Evolutionary conservation across 1,284 basidiomycete species (phyloP), one percentile per base, ranked within the genome.

Genomic region (Flammula alnicola): DNA sequence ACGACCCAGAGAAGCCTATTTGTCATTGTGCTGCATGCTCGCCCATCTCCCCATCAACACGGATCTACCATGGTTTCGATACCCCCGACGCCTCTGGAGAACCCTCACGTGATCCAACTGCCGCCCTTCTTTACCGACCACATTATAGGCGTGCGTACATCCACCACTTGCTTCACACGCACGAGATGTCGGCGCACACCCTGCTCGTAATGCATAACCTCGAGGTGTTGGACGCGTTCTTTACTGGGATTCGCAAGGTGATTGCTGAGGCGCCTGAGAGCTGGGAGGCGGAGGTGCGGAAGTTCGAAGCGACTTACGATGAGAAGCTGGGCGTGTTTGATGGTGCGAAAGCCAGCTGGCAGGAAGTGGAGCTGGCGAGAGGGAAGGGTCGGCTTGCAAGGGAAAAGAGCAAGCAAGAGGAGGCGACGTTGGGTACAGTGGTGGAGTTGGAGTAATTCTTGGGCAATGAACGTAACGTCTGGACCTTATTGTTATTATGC

Each of bases 131-230:
- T 4, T 52, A 51, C 49, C 63, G 56, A 17, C 67, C 69, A 2
- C 72, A 79, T 0, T 79, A 76, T 59, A 84, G 81, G 3, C 80
- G 85, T n/a, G 85, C 87, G 2, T 93, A 93, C 58, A 45, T 91
- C 25, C 89, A 93, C 63, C 91, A 93, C 60, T 79, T 93, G 9
- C 71, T 93, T 33, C 84, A 88, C 45, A 91, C 91, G 6, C 91
- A 93, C 68, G 91, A 93, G 64, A 92, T 93, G 91, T 83, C 84
- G 0, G 84, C 88, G 1, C 87, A 92, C 58, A 64, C 88, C 3
- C 65, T 92, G 26, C 77, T 93, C 9, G 77, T 76, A 7, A 74
- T 83, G 68, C 91, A 93, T 64, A 93, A 93, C 57, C 71, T 91
- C 22, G 66, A 78, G 1, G 75, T 91, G 2, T 68, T 90, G 22